These are phyloP conservation scores for Phytophthora constricta DNA, from an alignment of 352 stramenopile genomes.

Conservation along the genomic window DNA sequence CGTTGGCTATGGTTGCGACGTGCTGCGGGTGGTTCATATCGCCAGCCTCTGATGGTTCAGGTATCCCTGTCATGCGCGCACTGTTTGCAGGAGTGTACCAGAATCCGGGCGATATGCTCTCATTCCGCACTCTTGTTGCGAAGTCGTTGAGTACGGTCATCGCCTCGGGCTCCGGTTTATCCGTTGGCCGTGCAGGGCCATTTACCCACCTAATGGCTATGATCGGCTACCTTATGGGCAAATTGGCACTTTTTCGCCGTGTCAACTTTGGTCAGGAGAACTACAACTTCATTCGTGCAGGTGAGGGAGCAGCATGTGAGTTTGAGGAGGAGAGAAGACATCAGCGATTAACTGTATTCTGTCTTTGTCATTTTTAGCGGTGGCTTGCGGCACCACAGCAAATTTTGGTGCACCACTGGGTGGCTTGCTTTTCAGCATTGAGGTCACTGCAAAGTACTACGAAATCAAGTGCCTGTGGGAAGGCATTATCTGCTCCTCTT, in stretches of 20 bases:
- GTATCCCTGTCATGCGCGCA: conserved; percentile 84
- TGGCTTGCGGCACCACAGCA: conserved; percentile 81
- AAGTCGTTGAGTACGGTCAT: conserved; percentile 79
- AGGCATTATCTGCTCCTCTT: conserved; percentile 81
- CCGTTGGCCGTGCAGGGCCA: conserved; percentile 70
- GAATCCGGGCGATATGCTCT: conserved; percentile 80
- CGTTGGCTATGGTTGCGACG: conserved; percentile 60
- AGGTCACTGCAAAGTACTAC: conserved; percentile 87
- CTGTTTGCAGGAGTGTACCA: conserved; percentile 84
- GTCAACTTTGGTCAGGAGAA: conserved; percentile 80
- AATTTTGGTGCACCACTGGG: conserved; percentile 84
- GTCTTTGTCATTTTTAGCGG: conserved; percentile 31
- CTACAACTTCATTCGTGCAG: conserved; percentile 75
- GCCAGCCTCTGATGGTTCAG: conserved; percentile 73
- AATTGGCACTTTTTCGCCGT: conserved; percentile 70
- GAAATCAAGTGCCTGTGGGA: conserved; percentile 90
- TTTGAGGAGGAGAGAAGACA: background rate
- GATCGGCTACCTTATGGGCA: conserved; percentile 72
- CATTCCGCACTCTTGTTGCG: conserved; percentile 69
- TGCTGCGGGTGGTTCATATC: conserved; percentile 69
- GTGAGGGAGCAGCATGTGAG: conserved; percentile 24
- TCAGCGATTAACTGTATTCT: background rate
- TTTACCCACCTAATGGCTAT: conserved; percentile 84
- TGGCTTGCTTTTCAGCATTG: conserved; percentile 85
- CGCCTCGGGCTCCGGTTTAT: conserved; percentile 71